Base-by-base conservation (phyloP, 2,329 filamentous ascomycete species). In the Sodiomyces alkalinus region DNA sequence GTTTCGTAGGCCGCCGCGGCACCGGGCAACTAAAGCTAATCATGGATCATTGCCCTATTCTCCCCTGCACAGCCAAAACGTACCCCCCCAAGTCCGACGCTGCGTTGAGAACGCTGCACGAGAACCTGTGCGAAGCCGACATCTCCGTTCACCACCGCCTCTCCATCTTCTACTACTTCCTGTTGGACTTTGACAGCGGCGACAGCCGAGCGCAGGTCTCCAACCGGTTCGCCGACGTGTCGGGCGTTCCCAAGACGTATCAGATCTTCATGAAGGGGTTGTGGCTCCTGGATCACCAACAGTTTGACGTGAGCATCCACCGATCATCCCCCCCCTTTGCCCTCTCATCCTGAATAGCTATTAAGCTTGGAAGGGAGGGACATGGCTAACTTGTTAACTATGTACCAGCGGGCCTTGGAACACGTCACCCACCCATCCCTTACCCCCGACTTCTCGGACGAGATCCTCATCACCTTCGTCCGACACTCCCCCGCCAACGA, bases 161-260 rank as follows among this genome's bases (percentile, higher is more conserved):
- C 39, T 81, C 82, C 12, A 65, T 90, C 26, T 62, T 92, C 38
- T 92, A 81, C 60, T 92, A 92, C 49, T 59, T 92, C 21, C 64
- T 92, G 3, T 75, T 82, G 43, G 81, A 92, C 48, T 69, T 78
- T 45, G 69, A 77, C 42, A 52, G 58, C 21, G 51, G 56, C 17
- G 59, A 65, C 28, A 59, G 61, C 13, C 59, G 62, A 4, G 52
- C 63, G 12, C 60, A 66, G 19, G 43, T 58, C 6, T 60, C 73
- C 2, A 60, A 63, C 13, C 36, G 46, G 2, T 83, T 87, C 40
- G 71, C 74, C 11, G 52, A 55, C 22, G 55, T 56, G 15, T 73
- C 72, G 5, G 73, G 75, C 37, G 62, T 92, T 28, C 80, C 83
- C 2, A 62, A 65, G 31, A 81, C 76, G 39, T 92, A 87, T 49